phyloP scores from a whole-genome alignment of 768 basidiomycete species.

The Clavaria fumosa region DNA sequence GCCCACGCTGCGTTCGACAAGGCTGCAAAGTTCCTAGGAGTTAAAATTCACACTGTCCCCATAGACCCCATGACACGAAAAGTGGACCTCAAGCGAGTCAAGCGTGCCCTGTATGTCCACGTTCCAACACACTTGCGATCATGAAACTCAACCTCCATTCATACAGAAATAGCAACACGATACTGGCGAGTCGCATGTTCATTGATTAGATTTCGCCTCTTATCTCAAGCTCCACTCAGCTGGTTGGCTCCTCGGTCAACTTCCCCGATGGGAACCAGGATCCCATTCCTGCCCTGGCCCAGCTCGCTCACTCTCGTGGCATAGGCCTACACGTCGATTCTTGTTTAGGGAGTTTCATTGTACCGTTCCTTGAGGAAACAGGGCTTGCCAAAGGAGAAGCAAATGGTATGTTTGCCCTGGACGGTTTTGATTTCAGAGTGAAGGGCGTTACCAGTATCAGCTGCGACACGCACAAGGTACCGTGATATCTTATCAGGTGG shows the following conservation, averaged over 20 bases:
- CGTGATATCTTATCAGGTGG: not conserved
- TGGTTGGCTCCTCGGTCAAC: slow-evolving; percentile 77
- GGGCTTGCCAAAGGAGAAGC: slow-evolving; percentile 45
- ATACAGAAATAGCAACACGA: slow-evolving; percentile 73
- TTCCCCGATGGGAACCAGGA: slow-evolving; percentile 82
- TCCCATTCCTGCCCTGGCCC: slow-evolving; percentile 65
- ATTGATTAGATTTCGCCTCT: not conserved
- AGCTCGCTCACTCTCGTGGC: slow-evolving; percentile 56
- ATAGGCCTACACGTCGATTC: slow-evolving; percentile 91
- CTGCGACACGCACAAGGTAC: slow-evolving; percentile 90
- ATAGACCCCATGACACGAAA: slow-evolving; percentile 64
- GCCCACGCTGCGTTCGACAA: slow-evolving; percentile 96
- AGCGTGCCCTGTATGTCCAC: slow-evolving; percentile 84
- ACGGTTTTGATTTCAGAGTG: slow-evolving; percentile 82
- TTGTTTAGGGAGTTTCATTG: slow-evolving; percentile 85
- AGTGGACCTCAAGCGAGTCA: slow-evolving; percentile 61
- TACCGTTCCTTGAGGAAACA: slow-evolving; percentile 78
- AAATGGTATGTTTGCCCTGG: slow-evolving; percentile 38
- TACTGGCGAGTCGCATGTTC: slow-evolving; percentile 40
- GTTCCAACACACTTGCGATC: too few species aligned
- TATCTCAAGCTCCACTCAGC: slow-evolving; percentile 23
- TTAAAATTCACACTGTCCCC: slow-evolving; percentile 82
- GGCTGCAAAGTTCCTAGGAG: slow-evolving; percentile 69
- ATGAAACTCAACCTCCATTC: too few species aligned
- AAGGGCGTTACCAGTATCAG: slow-evolving; percentile 88